Base-by-base conservation (phyloP, 2,329 filamentous ascomycete species). In the Gliomastix tumulicola region DNA sequence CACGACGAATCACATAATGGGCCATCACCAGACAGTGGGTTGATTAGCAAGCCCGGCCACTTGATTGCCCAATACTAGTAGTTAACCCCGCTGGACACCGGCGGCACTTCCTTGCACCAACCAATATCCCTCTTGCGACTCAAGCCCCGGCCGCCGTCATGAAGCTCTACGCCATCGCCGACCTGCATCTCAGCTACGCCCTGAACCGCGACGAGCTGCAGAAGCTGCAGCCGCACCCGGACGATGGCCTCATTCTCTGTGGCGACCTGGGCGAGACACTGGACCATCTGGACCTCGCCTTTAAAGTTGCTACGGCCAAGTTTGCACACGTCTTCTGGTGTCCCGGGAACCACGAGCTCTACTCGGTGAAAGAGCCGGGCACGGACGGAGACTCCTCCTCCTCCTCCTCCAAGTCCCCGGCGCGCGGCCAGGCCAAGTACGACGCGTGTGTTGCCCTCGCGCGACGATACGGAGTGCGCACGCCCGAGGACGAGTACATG, bases 271-370 rank as follows among this genome's bases (percentile, higher is more conserved):
- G 58, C 40, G 59, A 62, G 50, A 54, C 51, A 33, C 39, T 44
- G 21, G 56, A 53, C 30, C 58, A 62, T 33, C 49, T 62, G 13
- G 48, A 51, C 34, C 43, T 53, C 6, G 58, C 56, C n/a, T 62
- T 60, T 43, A 34, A 35, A 2, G 43, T 42, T 11, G 55, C 54
- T 8, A 56, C 44, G 16, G 42, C 41, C 28, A 47, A 48, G 30
- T 62, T 62, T 43, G 43, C 42, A 7, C 41, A 48, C 16, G 71
- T 76, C 19, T 75, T 65, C 46, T 77, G 74, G 74, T 66, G 66
- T 7, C 72, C 71, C 0, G 73, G 73, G 6, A 76, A 76, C 48
- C 72, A 77, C 44, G 72, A 76, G 55, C 62, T 78, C 9, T 78
- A 76, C 50, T 72, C 68, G 3, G 49, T 74, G 36, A n/a, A n/a